phyloP scores from a whole-genome alignment of 345 rosid species.

The Hevea brasiliensis region DNA sequence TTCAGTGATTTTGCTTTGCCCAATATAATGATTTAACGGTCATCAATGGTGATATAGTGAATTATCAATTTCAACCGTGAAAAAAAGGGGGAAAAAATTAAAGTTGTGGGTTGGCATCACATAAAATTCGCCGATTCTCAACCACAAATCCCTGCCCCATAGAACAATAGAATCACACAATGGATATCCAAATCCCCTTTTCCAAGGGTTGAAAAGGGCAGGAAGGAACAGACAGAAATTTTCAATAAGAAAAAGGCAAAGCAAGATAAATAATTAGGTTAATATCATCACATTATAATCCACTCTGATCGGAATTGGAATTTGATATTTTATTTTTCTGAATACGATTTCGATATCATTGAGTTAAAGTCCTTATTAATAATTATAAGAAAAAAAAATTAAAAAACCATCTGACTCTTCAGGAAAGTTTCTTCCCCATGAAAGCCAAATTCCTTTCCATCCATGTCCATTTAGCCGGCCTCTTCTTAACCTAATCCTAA shows the following conservation, averaged over 20 bases:
- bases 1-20: background rate
- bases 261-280: background rate
- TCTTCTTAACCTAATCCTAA: background rate
- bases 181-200: constrained; percentile 18
- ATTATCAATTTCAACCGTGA: background rate
- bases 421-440: background rate
- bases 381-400: background rate
- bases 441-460: background rate
- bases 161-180: constrained; percentile 18
- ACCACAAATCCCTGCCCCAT: background rate
- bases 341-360: too few relatives aligned
- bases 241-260: background rate
- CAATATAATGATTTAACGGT: background rate
- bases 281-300: background rate
- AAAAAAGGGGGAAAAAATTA: background rate
- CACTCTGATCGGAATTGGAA: too few relatives aligned
- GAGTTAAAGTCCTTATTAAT: too few relatives aligned
- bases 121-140: background rate
- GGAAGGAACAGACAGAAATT: background rate
- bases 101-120: background rate
- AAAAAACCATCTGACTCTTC: background rate
- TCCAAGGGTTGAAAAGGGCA: background rate
- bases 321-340: too few relatives aligned
- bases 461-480: background rate
- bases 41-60: background rate